Percentiles rank a stretch among this genome's conserved stretches.
Conservation (phyloP, 2,329 filamentous ascomycete genomes). For the Thermothelomyces thermophilus region DNA sequence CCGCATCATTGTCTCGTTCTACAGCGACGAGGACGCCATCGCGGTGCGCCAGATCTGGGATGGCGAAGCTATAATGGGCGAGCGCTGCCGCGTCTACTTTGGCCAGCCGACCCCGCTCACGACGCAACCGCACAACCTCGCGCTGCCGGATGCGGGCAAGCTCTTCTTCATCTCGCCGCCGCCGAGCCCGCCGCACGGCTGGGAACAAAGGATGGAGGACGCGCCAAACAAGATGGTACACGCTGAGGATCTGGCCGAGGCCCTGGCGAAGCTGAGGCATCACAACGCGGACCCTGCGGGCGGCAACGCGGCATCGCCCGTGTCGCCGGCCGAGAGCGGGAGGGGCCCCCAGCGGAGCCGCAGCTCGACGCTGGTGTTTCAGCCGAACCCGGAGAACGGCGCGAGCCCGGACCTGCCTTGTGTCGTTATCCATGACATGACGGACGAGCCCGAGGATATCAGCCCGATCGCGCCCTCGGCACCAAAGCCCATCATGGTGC, state of each 20-base stretch:
- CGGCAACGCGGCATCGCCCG: constrained; percentile 26
- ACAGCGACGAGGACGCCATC: constrained; percentile 61
- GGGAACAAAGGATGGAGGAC: constrained; percentile 62
- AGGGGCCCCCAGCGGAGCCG: constrained; percentile 42
- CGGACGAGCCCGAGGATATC: constrained; percentile 44
- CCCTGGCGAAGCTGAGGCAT: constrained; percentile 56
- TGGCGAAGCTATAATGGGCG: constrained; percentile 65
- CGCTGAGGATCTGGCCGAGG: constrained; percentile 61
- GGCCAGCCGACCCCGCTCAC: constrained; percentile 55
- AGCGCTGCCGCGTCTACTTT: constrained; percentile 63
- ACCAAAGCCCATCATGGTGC: constrained; percentile 46
- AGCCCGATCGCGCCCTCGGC: constrained; percentile 31
- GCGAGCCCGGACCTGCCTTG: constrained; percentile 52
- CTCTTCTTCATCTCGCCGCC: constrained; percentile 68
- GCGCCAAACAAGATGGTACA: constrained; percentile 65
- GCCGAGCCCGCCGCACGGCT: constrained; percentile 60
- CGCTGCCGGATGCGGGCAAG: constrained; percentile 63
- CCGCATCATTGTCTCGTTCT: constrained; percentile 75
- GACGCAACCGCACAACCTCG: constrained; percentile 45
- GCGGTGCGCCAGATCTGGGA: constrained; percentile 67
- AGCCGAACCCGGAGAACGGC: constrained; percentile 45
- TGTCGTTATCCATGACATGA: constrained; percentile 62
- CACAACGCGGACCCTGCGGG: constrained; percentile 25
- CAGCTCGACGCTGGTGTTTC: constrained; percentile 61
- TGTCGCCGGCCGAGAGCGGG: constrained; percentile 35